Evolutionary conservation across 768 basidiomycete genomes (phyloP).

Genomic region (Trametes elegans): DNA sequence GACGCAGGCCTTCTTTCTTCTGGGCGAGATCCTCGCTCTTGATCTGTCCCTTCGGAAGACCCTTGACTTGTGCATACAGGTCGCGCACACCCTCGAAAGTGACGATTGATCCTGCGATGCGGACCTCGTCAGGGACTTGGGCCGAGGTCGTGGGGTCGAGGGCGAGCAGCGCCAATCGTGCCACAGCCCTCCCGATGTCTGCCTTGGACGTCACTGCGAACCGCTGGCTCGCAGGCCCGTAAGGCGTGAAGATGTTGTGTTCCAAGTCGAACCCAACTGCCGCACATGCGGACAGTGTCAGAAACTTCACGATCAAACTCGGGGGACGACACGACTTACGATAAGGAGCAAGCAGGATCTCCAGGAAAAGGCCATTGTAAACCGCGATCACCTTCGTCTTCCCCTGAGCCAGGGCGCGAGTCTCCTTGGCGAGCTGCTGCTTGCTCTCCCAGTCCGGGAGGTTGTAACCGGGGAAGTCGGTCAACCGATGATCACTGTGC

Average conservation of each 20-base stretch:
- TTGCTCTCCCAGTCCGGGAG: constrained; percentile 9
- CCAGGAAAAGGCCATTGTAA: constrained; percentile 20
- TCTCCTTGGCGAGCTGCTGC: not conserved
- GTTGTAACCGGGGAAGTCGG: constrained; percentile 13
- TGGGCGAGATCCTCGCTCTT: not conserved
- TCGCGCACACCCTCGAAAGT: constrained; percentile 15
- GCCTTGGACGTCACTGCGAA: constrained; percentile 15
- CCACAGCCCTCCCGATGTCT: constrained; percentile 21
- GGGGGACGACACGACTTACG: not conserved
- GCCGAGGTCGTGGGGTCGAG: constrained; percentile 2
- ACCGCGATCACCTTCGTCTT: constrained; percentile 20
- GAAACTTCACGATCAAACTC: no score
- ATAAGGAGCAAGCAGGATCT: constrained; percentile 9
- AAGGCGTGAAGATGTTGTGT: constrained; percentile 3
- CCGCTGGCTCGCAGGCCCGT: constrained; percentile 14
- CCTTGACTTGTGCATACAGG: not conserved
- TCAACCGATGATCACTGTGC: constrained; percentile 13
- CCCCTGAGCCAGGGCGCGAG: not conserved
- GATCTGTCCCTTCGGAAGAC: not conserved
- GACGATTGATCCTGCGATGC: constrained; percentile 18
- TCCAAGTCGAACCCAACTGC: constrained; percentile 22
- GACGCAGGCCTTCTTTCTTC: not conserved
- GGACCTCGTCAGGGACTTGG: constrained; percentile 20
- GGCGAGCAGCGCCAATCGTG: constrained; percentile 18
- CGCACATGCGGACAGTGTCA: not conserved